Percentiles rank a stretch among this genome's conserved stretches.
Conservation (phyloP, 2,329 filamentous ascomycete genomes). For the Lasiodiplodia citricola region DNA sequence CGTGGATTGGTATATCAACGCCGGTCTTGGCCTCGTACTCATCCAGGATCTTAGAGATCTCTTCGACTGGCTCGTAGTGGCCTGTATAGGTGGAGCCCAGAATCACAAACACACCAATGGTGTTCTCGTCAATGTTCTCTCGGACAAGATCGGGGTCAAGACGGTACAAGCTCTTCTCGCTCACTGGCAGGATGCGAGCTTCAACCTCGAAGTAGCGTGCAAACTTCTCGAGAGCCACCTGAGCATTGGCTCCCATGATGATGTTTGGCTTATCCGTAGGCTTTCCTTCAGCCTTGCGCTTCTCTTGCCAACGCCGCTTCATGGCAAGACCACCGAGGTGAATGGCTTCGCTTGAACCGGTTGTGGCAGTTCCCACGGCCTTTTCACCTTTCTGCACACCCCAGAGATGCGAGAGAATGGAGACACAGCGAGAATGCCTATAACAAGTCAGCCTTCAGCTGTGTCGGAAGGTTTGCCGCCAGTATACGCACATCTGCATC, state of each 20-base stretch:
- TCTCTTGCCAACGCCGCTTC: conserved; percentile 76
- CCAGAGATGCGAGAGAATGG: conserved; percentile 72
- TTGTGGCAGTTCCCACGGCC: conserved; percentile 72
- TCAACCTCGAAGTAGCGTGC: conserved; percentile 77
- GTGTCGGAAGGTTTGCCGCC: conserved; percentile 55
- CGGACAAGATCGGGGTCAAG: conserved; percentile 69
- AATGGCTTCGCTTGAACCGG: conserved; percentile 73
- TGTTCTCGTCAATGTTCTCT: conserved; percentile 75
- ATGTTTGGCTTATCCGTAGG: conserved; percentile 71
- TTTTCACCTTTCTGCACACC: conserved; percentile 65
- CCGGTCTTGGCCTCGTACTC: conserved; percentile 66
- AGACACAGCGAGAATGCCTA: conserved; percentile 71
- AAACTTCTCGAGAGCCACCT: conserved; percentile 76
- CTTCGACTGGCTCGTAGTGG: conserved; percentile 74
- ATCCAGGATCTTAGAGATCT: conserved; percentile 69
- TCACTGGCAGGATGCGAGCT: conserved; percentile 67
- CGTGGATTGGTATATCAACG: conserved; percentile 70
- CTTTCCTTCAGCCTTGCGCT: conserved; percentile 64
- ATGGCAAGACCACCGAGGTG: conserved; percentile 74
- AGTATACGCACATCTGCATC: conserved; percentile 37
- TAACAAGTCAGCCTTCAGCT: neutral
- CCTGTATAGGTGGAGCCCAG: conserved; percentile 75
- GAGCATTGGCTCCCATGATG: conserved; percentile 75
- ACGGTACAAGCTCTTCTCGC: conserved; percentile 63
- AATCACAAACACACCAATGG: conserved; percentile 77